Base-by-base conservation (phyloP, 768 basidiomycete genomes). In the Pulveroboletus sp. region DNA sequence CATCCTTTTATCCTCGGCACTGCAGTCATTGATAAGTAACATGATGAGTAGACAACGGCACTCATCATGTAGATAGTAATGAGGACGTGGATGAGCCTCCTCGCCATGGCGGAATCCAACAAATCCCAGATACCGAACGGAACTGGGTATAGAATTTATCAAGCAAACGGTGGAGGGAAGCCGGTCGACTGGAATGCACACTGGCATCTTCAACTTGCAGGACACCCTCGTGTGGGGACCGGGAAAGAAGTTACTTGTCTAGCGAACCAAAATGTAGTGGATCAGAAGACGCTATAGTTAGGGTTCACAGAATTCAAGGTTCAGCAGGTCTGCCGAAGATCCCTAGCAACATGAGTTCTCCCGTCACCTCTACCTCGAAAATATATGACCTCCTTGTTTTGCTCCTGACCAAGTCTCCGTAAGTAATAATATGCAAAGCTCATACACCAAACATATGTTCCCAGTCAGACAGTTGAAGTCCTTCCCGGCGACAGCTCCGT, bases 401-500 rank as follows among this genome's bases (percentile, higher is more conserved):
- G 1, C 53, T 69, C 24, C 43, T 67, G 3, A n/a, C 38, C 39
- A 57, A 40, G 50, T 53, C 39, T 43, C 67, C 65, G 65, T 66
- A 48, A 67, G 65, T 66, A 3, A 35, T 12, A 12, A 11, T 37
- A 18, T 21, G 3, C 18, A 14, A n/a, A 41, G 21, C 27, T 9
- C 33, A 37, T 27, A 12, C 15, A 12, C 39, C 11, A 14, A 49
- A 39, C 39, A 8, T 15, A 38, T 33, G 17, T 43, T 48, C 45
- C 32, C 33, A 67, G 65, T 36, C 47, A 58, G 43, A 79, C 84
- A 1, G 63, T 85, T 17, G 85, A 86, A 63, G 74, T 87, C 47
- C 63, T 86, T 31, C 83, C 85, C 15, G 84, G 83, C 1, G 73
- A 76, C 45, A 59, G 75, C 2, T 60, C 73, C 17, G 71, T 74